A percentile compares a stretch with the other conserved stretches of the same genome.
phyloP scores from a whole-genome alignment of 2,329 filamentous ascomycete genomes.

The Orbilia brochopaga region DNA sequence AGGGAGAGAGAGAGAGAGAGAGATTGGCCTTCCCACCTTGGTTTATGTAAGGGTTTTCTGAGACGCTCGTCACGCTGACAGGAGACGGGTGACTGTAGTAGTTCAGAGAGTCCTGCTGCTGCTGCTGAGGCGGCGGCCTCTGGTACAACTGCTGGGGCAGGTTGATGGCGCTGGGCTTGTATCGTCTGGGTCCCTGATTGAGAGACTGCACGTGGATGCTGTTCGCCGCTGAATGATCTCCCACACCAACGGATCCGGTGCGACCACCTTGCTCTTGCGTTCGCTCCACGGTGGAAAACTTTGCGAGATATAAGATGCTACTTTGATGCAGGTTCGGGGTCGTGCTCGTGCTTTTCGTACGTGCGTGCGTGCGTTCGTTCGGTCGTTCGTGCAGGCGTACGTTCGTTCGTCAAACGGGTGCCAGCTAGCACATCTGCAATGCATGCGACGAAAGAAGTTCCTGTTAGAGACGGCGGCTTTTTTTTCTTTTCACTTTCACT shows the following conservation, averaged over 20 bases:
- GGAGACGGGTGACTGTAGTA: slow-evolving; percentile 48
- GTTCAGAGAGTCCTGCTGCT: slow-evolving; percentile 46
- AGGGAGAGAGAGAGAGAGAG: too few relatives aligned
- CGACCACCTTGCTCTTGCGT: slow-evolving; percentile 50
- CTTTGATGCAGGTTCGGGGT: neutral
- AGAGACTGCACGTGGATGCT: slow-evolving; percentile 49
- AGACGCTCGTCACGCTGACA: slow-evolving; percentile 47
- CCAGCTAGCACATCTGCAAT: neutral
- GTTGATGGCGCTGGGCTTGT: slow-evolving; percentile 37
- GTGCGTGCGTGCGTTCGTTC: too few relatives aligned
- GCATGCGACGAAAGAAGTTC: neutral
- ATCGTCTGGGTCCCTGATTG: slow-evolving; percentile 46
- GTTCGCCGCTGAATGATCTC: slow-evolving; percentile 32
- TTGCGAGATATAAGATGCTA: neutral
- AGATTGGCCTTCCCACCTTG: slow-evolving; percentile 37
- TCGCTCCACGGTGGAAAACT: slow-evolving; percentile 42
- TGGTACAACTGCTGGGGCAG: slow-evolving; percentile 47
- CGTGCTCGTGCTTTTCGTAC: slow-evolving; percentile 7
- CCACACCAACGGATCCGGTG: slow-evolving; percentile 50
- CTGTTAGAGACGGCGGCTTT: neutral
- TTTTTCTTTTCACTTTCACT: neutral
- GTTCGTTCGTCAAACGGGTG: neutral
- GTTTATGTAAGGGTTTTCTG: slow-evolving; percentile 50
- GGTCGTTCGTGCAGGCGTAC: too few relatives aligned
- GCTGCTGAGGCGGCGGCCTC: slow-evolving; percentile 36